Evolutionary conservation across 805 yeast genomes (phyloP).

Genomic region (Saccharomycopsis selenospora): DNA sequence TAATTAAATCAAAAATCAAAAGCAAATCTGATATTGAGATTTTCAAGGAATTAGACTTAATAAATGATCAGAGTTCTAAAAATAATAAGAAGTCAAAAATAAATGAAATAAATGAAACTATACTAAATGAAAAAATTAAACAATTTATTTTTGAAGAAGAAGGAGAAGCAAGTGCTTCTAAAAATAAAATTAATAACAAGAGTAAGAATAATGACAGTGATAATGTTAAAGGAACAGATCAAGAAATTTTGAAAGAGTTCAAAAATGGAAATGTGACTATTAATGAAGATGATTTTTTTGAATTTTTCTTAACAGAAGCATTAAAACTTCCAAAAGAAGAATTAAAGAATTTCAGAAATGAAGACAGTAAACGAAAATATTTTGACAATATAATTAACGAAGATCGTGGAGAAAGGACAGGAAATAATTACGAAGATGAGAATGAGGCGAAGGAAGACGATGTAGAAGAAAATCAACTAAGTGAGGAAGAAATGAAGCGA

Average conservation of each 20-base stretch:
- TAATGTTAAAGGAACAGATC: constrained; percentile 24
- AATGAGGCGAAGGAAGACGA: too few species aligned
- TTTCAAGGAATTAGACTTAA: constrained; percentile 4
- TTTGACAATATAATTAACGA: background rate
- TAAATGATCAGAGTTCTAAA: constrained; percentile 1
- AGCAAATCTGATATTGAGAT: constrained; percentile 10
- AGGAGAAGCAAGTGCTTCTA: background rate
- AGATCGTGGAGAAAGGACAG: background rate
- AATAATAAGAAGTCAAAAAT: constrained; percentile 16
- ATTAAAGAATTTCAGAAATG: constrained; percentile 32
- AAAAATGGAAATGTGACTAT: constrained; percentile 36
- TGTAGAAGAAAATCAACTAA: too few species aligned
- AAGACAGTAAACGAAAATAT: background rate
- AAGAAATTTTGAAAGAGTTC: constrained; percentile 27
- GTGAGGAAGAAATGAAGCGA: too few species aligned
- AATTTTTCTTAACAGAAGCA: constrained; percentile 51
- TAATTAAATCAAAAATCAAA: background rate
- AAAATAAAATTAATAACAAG: constrained; percentile 4
- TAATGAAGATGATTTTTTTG: constrained; percentile 66
- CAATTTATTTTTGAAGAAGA: constrained; percentile 16
- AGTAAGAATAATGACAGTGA: constrained; percentile 23
- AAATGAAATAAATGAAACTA: constrained; percentile 19
- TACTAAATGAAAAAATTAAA: constrained; percentile 3
- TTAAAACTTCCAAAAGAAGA: constrained; percentile 41
- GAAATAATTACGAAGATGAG: background rate